Conservation (phyloP, 495 filamentous ascomycete genomes). For the Aspergillus ellipticus region DNA sequence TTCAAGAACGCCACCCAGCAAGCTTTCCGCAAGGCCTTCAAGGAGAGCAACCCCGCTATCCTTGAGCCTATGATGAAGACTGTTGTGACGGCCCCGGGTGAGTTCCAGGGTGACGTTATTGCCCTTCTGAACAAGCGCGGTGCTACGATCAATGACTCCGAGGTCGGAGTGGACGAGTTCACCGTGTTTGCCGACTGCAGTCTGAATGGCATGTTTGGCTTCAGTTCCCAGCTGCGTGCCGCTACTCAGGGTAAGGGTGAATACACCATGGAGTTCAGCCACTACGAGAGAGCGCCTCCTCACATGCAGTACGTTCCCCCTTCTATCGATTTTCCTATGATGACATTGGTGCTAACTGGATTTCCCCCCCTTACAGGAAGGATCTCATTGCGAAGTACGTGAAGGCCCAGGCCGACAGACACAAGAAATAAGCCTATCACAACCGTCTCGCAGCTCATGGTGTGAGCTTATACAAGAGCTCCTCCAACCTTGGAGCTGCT, state of each 20-base stretch:
- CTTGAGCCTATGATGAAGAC: slow-evolving; percentile 99
- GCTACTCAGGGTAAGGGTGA: slow-evolving; percentile 98
- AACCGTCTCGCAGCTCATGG: background rate
- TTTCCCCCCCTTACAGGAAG: slow-evolving; percentile 51
- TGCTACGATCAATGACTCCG: slow-evolving; percentile 91
- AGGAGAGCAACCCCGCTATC: slow-evolving; percentile 68
- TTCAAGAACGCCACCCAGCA: slow-evolving; percentile 96
- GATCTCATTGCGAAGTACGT: slow-evolving; percentile 85
- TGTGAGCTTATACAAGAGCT: background rate
- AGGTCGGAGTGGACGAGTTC: slow-evolving; percentile 93
- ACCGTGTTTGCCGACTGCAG: slow-evolving; percentile 90
- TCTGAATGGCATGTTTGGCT: slow-evolving; percentile 96
- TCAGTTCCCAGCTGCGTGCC: slow-evolving; percentile 82
- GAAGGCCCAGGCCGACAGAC: slow-evolving; percentile 75
- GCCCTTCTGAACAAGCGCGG: slow-evolving; percentile 95
- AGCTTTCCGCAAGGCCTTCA: slow-evolving; percentile 95
- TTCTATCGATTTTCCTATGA: background rate
- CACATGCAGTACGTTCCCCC: slow-evolving; percentile 75
- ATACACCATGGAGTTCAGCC: slow-evolving; percentile 98
- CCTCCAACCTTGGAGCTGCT: background rate
- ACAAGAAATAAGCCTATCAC: slow-evolving; percentile 53
- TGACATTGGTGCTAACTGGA: background rate
- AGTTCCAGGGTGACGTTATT: slow-evolving; percentile 97
- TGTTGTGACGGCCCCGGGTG: slow-evolving; percentile 87
- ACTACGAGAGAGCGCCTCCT: slow-evolving; percentile 81